Evolutionary conservation across 345 rosid genomes (phyloP), one percentile per base, ranked within the genome.

Genomic region (Salix exigua): DNA sequence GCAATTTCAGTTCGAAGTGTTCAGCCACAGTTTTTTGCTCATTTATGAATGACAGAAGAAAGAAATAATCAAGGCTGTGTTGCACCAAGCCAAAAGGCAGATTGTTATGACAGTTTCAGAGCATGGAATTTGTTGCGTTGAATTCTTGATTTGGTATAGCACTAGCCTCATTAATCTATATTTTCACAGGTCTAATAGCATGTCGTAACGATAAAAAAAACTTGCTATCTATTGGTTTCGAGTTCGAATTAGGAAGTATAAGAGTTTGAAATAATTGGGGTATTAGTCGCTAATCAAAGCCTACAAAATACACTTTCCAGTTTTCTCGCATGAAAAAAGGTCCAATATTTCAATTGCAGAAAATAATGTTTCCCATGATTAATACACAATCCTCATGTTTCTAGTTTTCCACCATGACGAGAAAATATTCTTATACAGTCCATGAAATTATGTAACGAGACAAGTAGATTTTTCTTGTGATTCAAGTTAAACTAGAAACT

Each of bases 131-230:
- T 70, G 19, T 7, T 6, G 1, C 1, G 7, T 5, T 9, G 21
- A 31, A 48, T 46, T 18, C 26, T 26, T 38, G 31, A 35, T 4
- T 75, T 33, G 11, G 21, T 55, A 38, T 7, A 21, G 14, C 4
- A 97, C 93, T 28, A 73, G 60, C 60, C 60, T 53, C 23, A 19
- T 53, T 53, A n/a, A 21, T 53, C 2, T 53, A 53, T 53, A 21
- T 53, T 53, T 51, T n/a, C 60, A 53, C 9, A 53, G 12, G 1
- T 33, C 5, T 31, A 31, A 31, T 31, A 31, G 5, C 37, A 6
- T 4, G 0, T 5, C 0, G 35, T 33, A 0, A 33, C 4, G 5
- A 0, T 5, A 33, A 0, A 33, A 5, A 0, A 5, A 0, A 5
- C 6, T 33, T 33, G 6, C 0, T 0, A 33, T 33, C 7, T 5